Percentiles rank a stretch among this genome's conserved stretches.
These are phyloP conservation scores for Acorus gramineus DNA, from an alignment of 106 monocot species.

Conservation along the genomic window DNA sequence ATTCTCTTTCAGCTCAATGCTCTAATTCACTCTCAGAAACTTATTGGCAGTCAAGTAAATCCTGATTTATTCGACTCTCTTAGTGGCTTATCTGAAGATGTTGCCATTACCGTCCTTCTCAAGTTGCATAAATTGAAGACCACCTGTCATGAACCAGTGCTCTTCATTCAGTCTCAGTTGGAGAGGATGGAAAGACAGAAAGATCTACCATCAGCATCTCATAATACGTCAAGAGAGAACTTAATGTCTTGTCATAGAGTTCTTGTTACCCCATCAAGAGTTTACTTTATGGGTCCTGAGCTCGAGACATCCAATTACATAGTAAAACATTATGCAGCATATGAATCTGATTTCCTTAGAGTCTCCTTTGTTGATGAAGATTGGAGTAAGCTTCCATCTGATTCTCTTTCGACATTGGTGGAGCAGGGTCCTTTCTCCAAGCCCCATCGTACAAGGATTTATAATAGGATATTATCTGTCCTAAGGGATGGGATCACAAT, in stretches of 20 bases:
- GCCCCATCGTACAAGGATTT: slow-evolving; percentile 53
- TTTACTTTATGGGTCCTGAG: slow-evolving; percentile 88
- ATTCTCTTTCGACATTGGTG: slow-evolving; percentile 49
- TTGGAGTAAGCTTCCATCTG: slow-evolving; percentile 66
- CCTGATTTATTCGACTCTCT: slow-evolving; percentile 44
- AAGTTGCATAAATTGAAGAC: slow-evolving; percentile 51
- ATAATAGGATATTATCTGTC: slow-evolving; percentile 58
- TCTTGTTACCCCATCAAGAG: slow-evolving; percentile 77
- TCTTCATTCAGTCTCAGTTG: slow-evolving; percentile 44
- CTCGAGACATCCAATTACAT: slow-evolving; percentile 71
- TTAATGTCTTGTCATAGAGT: slow-evolving; percentile 70
- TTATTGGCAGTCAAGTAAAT: slow-evolving; percentile 40
- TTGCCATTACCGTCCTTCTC: slow-evolving; percentile 34
- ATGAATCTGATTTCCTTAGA: slow-evolving; percentile 80
- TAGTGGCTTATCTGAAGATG: slow-evolving; percentile 28
- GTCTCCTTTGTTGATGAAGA: slow-evolving; percentile 97
- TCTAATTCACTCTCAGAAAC: slow-evolving; percentile 75
- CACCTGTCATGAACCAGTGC: slow-evolving; percentile 64
- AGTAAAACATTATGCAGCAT: slow-evolving; percentile 50
- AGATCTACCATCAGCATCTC: not conserved
- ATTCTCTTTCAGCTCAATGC: slow-evolving; percentile 86
- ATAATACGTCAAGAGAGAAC: slow-evolving; percentile 11
- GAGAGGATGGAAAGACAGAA: slow-evolving; percentile 9
- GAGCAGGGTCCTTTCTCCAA: slow-evolving; percentile 40
- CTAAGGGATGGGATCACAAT: slow-evolving; percentile 59